Base-by-base conservation (phyloP, 208 protist species). In the Trypanosomatidae sp. region DNA sequence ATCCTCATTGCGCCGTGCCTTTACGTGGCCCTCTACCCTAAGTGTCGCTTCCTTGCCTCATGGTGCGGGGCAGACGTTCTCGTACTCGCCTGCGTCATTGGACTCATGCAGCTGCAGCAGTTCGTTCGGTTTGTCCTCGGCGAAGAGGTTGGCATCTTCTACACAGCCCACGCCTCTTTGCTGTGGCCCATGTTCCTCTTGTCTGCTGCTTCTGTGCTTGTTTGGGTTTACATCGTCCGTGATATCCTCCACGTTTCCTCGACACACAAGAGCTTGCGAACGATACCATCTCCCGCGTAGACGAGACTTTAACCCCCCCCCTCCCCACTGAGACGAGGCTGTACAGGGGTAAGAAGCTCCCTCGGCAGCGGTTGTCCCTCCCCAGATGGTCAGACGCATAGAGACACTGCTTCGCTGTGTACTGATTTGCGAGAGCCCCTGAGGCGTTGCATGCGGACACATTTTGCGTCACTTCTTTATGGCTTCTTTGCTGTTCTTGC, bases 21-120 rank as follows among this genome's bases (percentile, higher is more conserved):
- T 3, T 89, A 84, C 50, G 62, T 73, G n/a, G 22, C 74, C 4
- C 43, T 79, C 10, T 84, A 77, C 52, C 73, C 68, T 1, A 39
- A 60, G 0, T 69, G 15, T 28, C 10, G 55, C 7, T 82, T 92
- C 43, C 41, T 98, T 7, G 85, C 93, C n/a, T 96, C 98, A 41
- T 99, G 98, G 97, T 90, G 87, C 25, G 89, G 86, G 0, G 78
- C 90, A 3, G 95, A 99, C 67, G 97, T 96, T 9, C 85, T 98
- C 62, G 66, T 98, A 19, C 46, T 98, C 3, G 90, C 87, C 36
- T 91, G 98, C 60, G 60, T 98, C 25, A 86, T 89, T 13, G 94
- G 95, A 2, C 82, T 98, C 15, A 62, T 98, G 30, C 91, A 99
- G 82, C 72, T 98, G 6, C 81, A 88, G 13, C 95, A 96, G 66